A percentile compares a stretch with the other conserved stretches of the same genome.
Evolutionary conservation across 805 yeast species (phyloP).

Genomic region (Metschnikowia lunata): DNA sequence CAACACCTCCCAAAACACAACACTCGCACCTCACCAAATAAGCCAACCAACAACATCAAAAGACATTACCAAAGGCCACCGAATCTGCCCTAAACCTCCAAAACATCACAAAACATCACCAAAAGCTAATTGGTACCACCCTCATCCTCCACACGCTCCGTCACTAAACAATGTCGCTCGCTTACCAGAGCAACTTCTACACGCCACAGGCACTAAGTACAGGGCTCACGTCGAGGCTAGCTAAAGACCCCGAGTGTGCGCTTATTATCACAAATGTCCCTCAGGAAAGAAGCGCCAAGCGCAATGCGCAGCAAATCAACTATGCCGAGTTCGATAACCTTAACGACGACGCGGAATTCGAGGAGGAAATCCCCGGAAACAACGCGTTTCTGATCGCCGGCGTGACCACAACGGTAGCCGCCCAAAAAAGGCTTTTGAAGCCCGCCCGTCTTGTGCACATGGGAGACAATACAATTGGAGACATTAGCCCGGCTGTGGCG

Average conservation of each 20-base stretch:
- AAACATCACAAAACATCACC: background rate
- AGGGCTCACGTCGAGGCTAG: slow-evolving; percentile 64
- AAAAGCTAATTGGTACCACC: background rate
- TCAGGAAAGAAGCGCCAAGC: slow-evolving; percentile 72
- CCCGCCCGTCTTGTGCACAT: slow-evolving; percentile 15
- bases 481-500: slow-evolving; percentile 2
- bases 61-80: too few species aligned
- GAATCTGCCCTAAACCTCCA: too few species aligned
- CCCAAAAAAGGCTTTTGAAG: slow-evolving; percentile 26
- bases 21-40: too few species aligned
- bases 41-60: too few species aligned
- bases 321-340: slow-evolving; percentile 78
- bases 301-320: slow-evolving; percentile 65
- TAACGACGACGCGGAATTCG: slow-evolving; percentile 43
- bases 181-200: slow-evolving; percentile 18
- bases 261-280: slow-evolving; percentile 63
- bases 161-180: slow-evolving; percentile 10
- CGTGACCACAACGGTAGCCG: slow-evolving; percentile 32
- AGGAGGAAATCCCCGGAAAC: slow-evolving; percentile 20
- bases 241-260: slow-evolving; percentile 66
- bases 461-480: slow-evolving; percentile 3
- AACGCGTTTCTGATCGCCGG: slow-evolving; percentile 16
- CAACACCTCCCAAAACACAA: too few species aligned
- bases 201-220: slow-evolving; percentile 79
- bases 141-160: too few species aligned